A percentile compares a stretch with the other conserved stretches of the same genome.
These are phyloP conservation scores for Gossypium schwendimanii DNA, from an alignment of 441 rosid species.

Conservation along the genomic window DNA sequence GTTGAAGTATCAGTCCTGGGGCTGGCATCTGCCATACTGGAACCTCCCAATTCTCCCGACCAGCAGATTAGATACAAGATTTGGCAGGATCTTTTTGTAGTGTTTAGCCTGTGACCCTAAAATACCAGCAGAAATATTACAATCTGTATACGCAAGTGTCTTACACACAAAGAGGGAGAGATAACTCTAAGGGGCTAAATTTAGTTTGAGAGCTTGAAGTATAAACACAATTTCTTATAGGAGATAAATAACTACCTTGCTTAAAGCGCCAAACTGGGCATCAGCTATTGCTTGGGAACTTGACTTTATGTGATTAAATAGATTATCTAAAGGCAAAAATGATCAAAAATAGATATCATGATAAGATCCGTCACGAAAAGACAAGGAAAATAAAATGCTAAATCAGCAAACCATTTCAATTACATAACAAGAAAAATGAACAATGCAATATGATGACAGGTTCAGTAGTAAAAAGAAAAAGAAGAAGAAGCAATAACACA, in stretches of 20 bases:
- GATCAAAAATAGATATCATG: conserved; percentile 7
- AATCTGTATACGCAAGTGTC: conserved; percentile 36
- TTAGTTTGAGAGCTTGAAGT: conserved; percentile 1
- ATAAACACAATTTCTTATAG: neutral
- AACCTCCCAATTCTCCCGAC: conserved; percentile 50
- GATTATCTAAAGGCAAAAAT: conserved; percentile 33
- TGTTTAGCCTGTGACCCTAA: conserved; percentile 30
- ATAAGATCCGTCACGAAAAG: neutral
- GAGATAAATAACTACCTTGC: conserved; percentile 30
- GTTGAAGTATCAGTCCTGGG: conserved; percentile 76
- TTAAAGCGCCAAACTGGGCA: conserved; percentile 39
- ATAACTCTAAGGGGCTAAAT: conserved; percentile 16
- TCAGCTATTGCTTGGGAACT: conserved; percentile 37
- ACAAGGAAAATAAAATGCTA: neutral
- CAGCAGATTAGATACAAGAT: conserved; percentile 29
- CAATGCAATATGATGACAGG: neutral
- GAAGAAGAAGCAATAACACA: neutral
- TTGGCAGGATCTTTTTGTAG: conserved; percentile 34
- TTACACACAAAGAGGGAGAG: conserved; percentile 10
- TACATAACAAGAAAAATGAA: neutral
- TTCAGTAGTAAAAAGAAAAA: neutral
- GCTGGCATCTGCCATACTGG: conserved; percentile 59
- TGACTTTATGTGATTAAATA: conserved; percentile 48
- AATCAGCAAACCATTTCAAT: neutral
- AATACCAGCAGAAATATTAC: conserved; percentile 27